Base-by-base conservation (phyloP, 2,329 filamentous ascomycete species). In the Akanthomyces dipterigenus region DNA sequence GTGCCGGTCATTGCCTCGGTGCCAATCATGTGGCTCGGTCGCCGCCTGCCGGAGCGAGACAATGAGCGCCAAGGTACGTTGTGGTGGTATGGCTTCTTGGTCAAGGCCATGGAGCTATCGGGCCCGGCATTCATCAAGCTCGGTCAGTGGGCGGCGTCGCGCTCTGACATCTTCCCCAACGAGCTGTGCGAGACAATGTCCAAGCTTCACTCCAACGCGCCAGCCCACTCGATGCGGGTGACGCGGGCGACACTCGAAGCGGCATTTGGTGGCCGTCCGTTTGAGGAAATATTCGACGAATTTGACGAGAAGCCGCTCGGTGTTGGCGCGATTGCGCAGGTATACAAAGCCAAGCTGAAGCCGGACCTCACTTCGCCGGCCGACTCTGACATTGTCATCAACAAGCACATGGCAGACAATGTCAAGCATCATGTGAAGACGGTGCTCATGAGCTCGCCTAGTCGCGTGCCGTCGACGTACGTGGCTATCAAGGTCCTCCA, bases 111-210 rank as follows among this genome's bases (percentile, higher is more conserved):
- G 95, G 93, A 99, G 75, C 82, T 87, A 70, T 91, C 93, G 20
- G 95, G 95, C 0, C 93, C 95, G 49, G 92, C 95, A 0, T 99
- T 99, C 71, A 99, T 99, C 77, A 99, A 99, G 87, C 85, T 99
- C 60, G 95, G 95, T 18, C 95, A 99, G 86, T 99, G 95, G 95
- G 95, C 95, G 20, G 95, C 95, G 3, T 98, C 95, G 5, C 84
- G 95, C 71, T 90, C 93, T 46, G 95, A 99, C 75, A 96, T 99
- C 70, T 99, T 99, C 71, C 95, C 95, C 1, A 89, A 83, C 24
- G 88, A 97, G 73, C 86, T 99, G 84, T 99, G 95, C 76, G 84
- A 84, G 48, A 87, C 93, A 71, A 95, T 99, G 93, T 96, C 93
- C 1, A 90, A 92, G 64, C 82, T 99, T 50, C 95, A 99, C 76